A percentile compares a stretch with the other conserved stretches of the same genome.
These are phyloP conservation scores for Pseudonitzschia pungens DNA, from an alignment of 108 stramenopile species.

Conservation along the genomic window DNA sequence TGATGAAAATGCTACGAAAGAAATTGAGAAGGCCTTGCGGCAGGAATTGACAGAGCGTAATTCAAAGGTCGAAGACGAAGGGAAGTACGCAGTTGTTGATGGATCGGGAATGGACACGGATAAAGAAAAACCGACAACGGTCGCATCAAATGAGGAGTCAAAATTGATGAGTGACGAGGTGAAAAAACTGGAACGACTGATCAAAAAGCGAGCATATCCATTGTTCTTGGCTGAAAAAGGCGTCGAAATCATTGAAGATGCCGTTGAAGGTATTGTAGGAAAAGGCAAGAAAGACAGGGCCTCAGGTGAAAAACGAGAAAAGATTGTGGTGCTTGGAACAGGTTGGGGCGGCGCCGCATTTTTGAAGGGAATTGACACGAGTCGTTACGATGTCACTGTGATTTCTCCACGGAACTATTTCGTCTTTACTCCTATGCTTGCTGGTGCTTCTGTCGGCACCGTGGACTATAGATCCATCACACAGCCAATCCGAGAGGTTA, in stretches of 20 bases:
- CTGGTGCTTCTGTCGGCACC: conserved; percentile 91
- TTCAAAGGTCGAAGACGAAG: conserved; percentile 46
- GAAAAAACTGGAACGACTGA: conserved; percentile 51
- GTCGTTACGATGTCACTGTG: conserved; percentile 85
- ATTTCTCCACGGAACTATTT: conserved; percentile 93
- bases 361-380: conserved; percentile 81
- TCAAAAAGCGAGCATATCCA: conserved; percentile 76
- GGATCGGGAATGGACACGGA: conserved; percentile 26
- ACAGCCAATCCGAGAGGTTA: conserved; percentile 87
- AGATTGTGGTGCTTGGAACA: conserved; percentile 88
- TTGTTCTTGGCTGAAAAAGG: conserved; percentile 85
- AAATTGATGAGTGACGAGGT: neutral
- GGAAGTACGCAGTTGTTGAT: conserved; percentile 40
- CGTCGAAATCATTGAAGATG: conserved; percentile 59
- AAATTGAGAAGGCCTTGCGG: conserved; percentile 39
- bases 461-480: conserved; percentile 92
- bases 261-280: conserved; percentile 22
- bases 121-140: neutral
- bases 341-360: conserved; percentile 94
- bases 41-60: conserved; percentile 50
- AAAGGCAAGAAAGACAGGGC: neutral
- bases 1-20: conserved; percentile 6
- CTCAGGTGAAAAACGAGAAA: conserved; percentile 42
- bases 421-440: conserved; percentile 96
- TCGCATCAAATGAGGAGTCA: neutral